Evolutionary conservation across 2,329 filamentous ascomycete genomes (phyloP).

Genomic region (Monosporascus sp.): DNA sequence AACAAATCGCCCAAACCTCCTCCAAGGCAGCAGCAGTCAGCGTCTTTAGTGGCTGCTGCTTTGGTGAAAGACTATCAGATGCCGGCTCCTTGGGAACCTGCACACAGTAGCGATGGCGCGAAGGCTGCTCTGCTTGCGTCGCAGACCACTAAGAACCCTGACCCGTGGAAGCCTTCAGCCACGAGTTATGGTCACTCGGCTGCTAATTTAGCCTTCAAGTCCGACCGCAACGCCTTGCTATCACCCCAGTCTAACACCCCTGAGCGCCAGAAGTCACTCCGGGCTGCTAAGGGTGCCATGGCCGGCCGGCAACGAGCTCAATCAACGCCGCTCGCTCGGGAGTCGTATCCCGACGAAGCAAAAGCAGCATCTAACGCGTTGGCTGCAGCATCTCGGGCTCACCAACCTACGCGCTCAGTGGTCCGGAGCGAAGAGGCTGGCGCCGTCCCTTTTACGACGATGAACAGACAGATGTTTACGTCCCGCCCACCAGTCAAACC

Average conservation of each 20-base stretch:
- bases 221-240: constrained; percentile 38
- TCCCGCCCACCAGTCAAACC: constrained; percentile 66
- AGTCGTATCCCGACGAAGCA: constrained; percentile 49
- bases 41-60: constrained; percentile 38
- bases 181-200: constrained; percentile 58
- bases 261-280: constrained; percentile 60
- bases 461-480: constrained; percentile 72
- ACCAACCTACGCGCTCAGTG: constrained; percentile 44
- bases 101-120: constrained; percentile 60
- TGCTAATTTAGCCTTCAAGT: constrained; percentile 62
- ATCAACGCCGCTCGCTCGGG: constrained; percentile 50
- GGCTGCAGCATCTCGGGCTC: constrained; percentile 66
- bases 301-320: constrained; percentile 58
- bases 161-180: constrained; percentile 46
- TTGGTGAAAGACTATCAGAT: constrained; percentile 27
- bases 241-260: constrained; percentile 39
- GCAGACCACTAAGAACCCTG: constrained; percentile 45
- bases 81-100: constrained; percentile 54
- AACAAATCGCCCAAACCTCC: constrained; percentile 61
- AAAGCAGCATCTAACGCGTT: constrained; percentile 65
- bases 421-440: constrained; percentile 55
- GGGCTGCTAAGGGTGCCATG: constrained; percentile 76
- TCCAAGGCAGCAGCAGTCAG: constrained; percentile 61
- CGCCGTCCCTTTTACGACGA: constrained; percentile 62
- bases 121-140: constrained; percentile 70